Percentiles rank a stretch among this genome's conserved stretches.
These are phyloP conservation scores for Logfia minima DNA, from an alignment of 129 eudicot species.

Conservation along the genomic window DNA sequence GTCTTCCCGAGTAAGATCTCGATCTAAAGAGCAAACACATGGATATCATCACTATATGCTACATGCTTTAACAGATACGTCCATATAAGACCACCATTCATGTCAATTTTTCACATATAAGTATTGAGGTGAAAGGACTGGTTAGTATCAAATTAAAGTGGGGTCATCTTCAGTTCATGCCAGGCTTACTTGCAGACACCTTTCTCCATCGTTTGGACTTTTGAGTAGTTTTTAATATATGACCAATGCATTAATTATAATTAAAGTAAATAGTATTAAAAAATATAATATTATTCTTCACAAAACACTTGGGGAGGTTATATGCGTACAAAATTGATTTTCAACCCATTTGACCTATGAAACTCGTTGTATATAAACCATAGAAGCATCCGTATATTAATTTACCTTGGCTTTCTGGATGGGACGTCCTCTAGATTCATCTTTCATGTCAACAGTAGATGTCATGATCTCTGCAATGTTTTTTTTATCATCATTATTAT, in stretches of 20 bases:
- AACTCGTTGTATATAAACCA: neutral
- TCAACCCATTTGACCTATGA: neutral
- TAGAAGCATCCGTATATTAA: neutral
- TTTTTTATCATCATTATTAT: slow-evolving; percentile 2
- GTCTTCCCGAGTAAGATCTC: slow-evolving; percentile 71
- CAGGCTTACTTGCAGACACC: neutral
- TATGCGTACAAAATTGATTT: neutral
- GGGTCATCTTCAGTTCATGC: no score
- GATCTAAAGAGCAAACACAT: slow-evolving; percentile 39
- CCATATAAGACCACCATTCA: neutral
- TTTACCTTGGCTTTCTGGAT: slow-evolving; percentile 80
- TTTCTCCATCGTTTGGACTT: neutral
- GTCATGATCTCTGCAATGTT: slow-evolving; percentile 73
- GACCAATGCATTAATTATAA: neutral
- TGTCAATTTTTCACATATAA: neutral
- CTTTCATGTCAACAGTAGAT: slow-evolving; percentile 78
- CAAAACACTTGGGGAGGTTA: neutral
- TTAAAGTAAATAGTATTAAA: neutral
- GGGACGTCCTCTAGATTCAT: slow-evolving; percentile 72
- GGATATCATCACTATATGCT: neutral
- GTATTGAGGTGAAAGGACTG: neutral
- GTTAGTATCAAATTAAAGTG: neutral
- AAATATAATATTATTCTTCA: neutral
- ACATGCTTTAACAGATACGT: neutral
- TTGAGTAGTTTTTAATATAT: no score